phyloP scores from a whole-genome alignment of 805 yeast species.

The Candida easanensis region DNA sequence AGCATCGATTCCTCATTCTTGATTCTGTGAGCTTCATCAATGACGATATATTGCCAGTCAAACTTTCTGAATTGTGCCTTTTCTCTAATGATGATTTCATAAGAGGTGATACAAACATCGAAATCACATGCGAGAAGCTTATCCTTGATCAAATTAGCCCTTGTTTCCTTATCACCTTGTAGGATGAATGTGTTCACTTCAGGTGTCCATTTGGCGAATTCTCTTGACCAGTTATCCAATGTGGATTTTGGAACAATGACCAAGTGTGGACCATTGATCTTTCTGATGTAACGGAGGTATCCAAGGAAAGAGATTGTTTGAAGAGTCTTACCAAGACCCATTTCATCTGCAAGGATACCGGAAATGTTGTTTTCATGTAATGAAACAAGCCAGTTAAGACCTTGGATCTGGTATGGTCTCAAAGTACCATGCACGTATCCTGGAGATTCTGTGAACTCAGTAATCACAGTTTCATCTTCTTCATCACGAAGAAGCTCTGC shows the following conservation, averaged over 20 bases:
- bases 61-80: slow-evolving; percentile 64
- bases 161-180: slow-evolving; percentile 72
- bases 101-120: slow-evolving; percentile 61
- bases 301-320: slow-evolving; percentile 74
- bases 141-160: slow-evolving; percentile 51
- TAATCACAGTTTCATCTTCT: slow-evolving; percentile 36
- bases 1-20: slow-evolving; percentile 61
- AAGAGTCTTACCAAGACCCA: slow-evolving; percentile 82
- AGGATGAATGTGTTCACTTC: slow-evolving; percentile 67
- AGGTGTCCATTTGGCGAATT: slow-evolving; percentile 76
- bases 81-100: slow-evolving; percentile 75
- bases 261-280: slow-evolving; percentile 67
- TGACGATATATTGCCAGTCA: slow-evolving; percentile 72
- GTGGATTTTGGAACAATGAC: slow-evolving; percentile 81
- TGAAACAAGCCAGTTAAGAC: slow-evolving; percentile 74
- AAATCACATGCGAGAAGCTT: slow-evolving; percentile 57
- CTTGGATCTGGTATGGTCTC: slow-evolving; percentile 77
- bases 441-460: slow-evolving; percentile 85
- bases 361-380: slow-evolving; percentile 65
- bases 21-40: slow-evolving; percentile 83
- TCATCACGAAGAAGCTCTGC: slow-evolving; percentile 64
- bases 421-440: slow-evolving; percentile 60
- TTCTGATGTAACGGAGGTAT: slow-evolving; percentile 59
- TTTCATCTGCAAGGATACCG: slow-evolving; percentile 81
- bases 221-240: slow-evolving; percentile 77